Conservation (phyloP, 1,139 yeast genomes). For the Lodderomyces theae region DNA sequence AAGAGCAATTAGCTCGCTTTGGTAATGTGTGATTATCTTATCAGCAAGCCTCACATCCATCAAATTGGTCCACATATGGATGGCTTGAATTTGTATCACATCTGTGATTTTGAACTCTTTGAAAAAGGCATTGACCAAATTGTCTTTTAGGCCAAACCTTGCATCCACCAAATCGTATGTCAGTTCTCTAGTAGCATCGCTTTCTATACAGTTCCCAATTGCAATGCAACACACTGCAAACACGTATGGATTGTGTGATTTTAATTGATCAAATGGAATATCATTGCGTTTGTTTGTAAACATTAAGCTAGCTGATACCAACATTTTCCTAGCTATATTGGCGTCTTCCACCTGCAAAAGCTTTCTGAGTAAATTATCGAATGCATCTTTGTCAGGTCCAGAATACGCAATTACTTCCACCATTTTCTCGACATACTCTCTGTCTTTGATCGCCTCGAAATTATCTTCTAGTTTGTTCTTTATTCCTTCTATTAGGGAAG, state of each 20-base stretch:
- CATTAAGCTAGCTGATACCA: conserved; percentile 34
- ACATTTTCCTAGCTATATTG: conserved; percentile 27
- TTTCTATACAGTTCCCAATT: conserved; percentile 36
- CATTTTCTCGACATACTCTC: conserved; percentile 16
- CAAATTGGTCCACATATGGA: conserved; percentile 36
- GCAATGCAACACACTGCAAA: conserved; percentile 30
- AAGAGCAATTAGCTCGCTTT: conserved; percentile 17
- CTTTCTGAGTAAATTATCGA: conserved; percentile 12
- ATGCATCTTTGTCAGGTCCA: conserved; percentile 14
- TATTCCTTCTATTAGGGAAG: conserved; percentile 2
- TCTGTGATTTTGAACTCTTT: conserved; percentile 25
- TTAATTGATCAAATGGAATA: conserved; percentile 5
- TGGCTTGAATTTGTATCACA: conserved; percentile 38
- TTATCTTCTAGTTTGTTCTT: not conserved
- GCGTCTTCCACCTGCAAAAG: conserved; percentile 9
- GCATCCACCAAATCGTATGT: conserved; percentile 16
- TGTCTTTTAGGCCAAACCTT: conserved; percentile 12
- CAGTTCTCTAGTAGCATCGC: conserved; percentile 17
- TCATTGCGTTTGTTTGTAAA: not conserved
- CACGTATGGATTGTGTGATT: conserved; percentile 24
- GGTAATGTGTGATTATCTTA: conserved; percentile 11
- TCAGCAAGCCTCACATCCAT: conserved; percentile 19
- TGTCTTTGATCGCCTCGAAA: conserved; percentile 8
- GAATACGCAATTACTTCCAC: conserved; percentile 20
- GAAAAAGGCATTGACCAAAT: conserved; percentile 24